Evolutionary conservation across 768 basidiomycete genomes (phyloP).

Genomic region (Porpolomopsis calyptriformis): DNA sequence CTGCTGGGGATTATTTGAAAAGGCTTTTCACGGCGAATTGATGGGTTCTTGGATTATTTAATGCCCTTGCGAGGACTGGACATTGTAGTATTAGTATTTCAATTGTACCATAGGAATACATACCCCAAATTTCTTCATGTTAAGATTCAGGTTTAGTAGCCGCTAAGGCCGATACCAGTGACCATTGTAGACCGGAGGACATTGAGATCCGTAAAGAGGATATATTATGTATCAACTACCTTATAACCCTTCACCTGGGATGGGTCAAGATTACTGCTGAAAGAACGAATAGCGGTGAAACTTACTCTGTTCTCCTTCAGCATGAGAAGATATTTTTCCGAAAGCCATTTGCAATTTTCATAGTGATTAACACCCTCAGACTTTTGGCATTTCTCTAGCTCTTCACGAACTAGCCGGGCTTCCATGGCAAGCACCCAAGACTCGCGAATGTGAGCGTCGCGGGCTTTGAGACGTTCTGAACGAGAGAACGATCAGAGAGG

Average conservation of each 20-base stretch:
- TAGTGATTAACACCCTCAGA: constrained; percentile 88
- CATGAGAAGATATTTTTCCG: constrained; percentile 74
- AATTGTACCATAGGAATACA: background rate
- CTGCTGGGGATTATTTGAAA: constrained; percentile 63
- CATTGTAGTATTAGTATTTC: background rate
- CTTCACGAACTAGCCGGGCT: constrained; percentile 75
- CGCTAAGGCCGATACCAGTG: no score
- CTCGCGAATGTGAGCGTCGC: constrained; percentile 74
- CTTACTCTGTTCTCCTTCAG: constrained; percentile 72
- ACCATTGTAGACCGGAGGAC: background rate
- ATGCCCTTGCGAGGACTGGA: background rate
- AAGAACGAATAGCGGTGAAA: constrained; percentile 7
- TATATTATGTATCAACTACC: background rate
- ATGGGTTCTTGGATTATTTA: constrained; percentile 3
- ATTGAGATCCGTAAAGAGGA: background rate
- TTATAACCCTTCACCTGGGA: constrained; percentile 3
- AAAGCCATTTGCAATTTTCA: constrained; percentile 78
- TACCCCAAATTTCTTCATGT: background rate
- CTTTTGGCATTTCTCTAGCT: constrained; percentile 82
- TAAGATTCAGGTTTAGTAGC: no score
- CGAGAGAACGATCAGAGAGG: background rate
- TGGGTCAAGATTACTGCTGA: background rate
- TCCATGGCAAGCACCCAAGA: constrained; percentile 96
- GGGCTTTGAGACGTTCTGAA: constrained; percentile 52
- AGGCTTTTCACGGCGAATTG: constrained; percentile 43